These are phyloP conservation scores for Candida tallmaniae DNA, from an alignment of 805 yeast genomes.

Conservation along the genomic window DNA sequence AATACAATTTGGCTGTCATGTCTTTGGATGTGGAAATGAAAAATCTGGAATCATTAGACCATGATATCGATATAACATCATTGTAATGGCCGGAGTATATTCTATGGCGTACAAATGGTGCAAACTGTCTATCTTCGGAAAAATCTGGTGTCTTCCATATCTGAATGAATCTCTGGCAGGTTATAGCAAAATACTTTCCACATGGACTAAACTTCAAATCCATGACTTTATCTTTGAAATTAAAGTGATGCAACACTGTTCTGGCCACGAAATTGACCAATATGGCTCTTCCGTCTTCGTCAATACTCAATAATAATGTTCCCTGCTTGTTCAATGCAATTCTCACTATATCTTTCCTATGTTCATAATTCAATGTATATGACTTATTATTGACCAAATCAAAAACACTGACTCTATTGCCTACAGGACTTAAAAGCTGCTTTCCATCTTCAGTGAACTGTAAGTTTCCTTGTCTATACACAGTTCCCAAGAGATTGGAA, in stretches of 20 bases:
- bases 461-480: constrained; percentile 88
- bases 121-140: constrained; percentile 84
- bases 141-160: constrained; percentile 89
- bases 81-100: constrained; percentile 90
- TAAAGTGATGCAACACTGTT: constrained; percentile 88
- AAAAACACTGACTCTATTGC: constrained; percentile 86
- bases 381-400: constrained; percentile 81
- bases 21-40: constrained; percentile 85
- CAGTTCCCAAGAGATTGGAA: constrained; percentile 89
- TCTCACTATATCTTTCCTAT: constrained; percentile 73
- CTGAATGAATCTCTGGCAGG: constrained; percentile 76
- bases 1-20: constrained; percentile 80
- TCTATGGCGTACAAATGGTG: constrained; percentile 90
- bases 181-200: constrained; percentile 83
- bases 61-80: constrained; percentile 70
- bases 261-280: constrained; percentile 79
- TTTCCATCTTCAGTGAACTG: constrained; percentile 84
- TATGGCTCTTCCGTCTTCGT: constrained; percentile 89
- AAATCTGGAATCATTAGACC: constrained; percentile 91
- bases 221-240: constrained; percentile 73
- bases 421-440: constrained; percentile 83
- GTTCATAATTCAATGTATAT: constrained; percentile 89
- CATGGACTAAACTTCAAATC: constrained; percentile 84
- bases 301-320: constrained; percentile 76
- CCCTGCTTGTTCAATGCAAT: constrained; percentile 82